Evolutionary conservation across 2,329 filamentous ascomycete genomes (phyloP).

Genomic region (Colletotrichum lini): DNA sequence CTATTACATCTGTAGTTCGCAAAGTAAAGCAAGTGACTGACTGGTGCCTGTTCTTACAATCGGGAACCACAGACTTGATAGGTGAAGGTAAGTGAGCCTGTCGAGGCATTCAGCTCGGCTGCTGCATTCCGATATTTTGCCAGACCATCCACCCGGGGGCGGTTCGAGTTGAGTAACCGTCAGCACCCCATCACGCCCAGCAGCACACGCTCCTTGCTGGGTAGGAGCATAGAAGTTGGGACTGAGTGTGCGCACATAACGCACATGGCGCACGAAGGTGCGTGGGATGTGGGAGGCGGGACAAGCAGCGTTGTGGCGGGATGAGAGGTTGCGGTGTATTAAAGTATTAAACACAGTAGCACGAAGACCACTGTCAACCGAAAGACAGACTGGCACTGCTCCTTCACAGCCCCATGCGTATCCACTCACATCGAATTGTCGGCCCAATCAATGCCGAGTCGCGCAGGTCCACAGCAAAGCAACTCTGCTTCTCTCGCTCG

Average conservation of each 20-base stretch:
- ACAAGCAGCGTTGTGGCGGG: not conserved
- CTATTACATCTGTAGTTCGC: not conserved
- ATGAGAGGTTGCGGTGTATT: too few species aligned
- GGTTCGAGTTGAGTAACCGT: not conserved
- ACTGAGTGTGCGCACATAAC: not conserved
- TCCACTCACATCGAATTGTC: not conserved
- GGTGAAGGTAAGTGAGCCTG: not conserved
- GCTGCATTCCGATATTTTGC: not conserved
- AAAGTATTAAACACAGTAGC: not conserved
- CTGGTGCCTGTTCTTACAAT: not conserved
- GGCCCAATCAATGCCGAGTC: not conserved
- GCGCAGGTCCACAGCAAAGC: not conserved
- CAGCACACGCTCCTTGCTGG: not conserved
- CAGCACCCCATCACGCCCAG: too few species aligned
- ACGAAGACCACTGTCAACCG: not conserved
- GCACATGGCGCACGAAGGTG: not conserved
- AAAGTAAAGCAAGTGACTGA: not conserved
- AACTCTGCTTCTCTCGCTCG: not conserved
- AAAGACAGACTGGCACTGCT: not conserved
- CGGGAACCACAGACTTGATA: not conserved
- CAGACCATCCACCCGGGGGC: too few species aligned
- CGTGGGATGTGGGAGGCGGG: not conserved
- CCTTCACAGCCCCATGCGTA: not conserved
- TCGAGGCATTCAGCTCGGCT: not conserved
- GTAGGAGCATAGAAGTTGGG: not conserved